Evolutionary conservation across 148 eudicot species (phyloP).

Genomic region (Amaranthus hypochondriacus): DNA sequence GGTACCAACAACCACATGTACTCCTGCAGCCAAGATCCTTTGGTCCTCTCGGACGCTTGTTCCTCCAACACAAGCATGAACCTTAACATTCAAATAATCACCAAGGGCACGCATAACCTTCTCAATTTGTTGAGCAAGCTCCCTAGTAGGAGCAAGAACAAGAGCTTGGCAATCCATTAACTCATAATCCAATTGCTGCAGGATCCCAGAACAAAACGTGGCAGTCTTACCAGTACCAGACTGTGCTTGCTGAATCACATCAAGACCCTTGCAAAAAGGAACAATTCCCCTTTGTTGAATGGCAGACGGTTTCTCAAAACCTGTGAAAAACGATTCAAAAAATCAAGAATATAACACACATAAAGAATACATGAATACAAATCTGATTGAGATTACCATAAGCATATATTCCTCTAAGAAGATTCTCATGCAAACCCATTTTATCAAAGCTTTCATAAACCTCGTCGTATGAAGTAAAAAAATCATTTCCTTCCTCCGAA

Average conservation of each 20-base stretch:
- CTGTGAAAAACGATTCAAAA: conserved; percentile 3
- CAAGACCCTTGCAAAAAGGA: conserved; percentile 31
- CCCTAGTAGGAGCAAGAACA: conserved; percentile 41
- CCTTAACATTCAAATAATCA: conserved; percentile 68
- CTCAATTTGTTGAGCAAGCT: conserved; percentile 41
- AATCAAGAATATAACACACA: background rate
- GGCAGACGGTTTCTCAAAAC: conserved; percentile 39
- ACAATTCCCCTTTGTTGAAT: conserved; percentile 40
- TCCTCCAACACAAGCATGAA: conserved; percentile 80
- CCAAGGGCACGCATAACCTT: conserved; percentile 44
- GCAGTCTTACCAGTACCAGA: conserved; percentile 39
- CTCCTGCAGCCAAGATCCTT: conserved; percentile 57
- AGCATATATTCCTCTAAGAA: conserved; percentile 38
- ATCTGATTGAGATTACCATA: conserved; percentile 22
- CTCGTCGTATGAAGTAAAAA: conserved; percentile 33
- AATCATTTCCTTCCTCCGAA: conserved; percentile 28
- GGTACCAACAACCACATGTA: conserved; percentile 80
- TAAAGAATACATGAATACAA: background rate
- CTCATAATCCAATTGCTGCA: conserved; percentile 34
- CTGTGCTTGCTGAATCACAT: conserved; percentile 36
- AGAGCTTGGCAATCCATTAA: conserved; percentile 36
- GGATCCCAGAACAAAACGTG: conserved; percentile 34
- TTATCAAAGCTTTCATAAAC: conserved; percentile 31
- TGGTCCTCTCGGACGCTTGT: conserved; percentile 73
- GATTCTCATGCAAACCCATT: conserved; percentile 34